Conservation (phyloP, 176 grass and related monocot genomes). For the Carex pumila region DNA sequence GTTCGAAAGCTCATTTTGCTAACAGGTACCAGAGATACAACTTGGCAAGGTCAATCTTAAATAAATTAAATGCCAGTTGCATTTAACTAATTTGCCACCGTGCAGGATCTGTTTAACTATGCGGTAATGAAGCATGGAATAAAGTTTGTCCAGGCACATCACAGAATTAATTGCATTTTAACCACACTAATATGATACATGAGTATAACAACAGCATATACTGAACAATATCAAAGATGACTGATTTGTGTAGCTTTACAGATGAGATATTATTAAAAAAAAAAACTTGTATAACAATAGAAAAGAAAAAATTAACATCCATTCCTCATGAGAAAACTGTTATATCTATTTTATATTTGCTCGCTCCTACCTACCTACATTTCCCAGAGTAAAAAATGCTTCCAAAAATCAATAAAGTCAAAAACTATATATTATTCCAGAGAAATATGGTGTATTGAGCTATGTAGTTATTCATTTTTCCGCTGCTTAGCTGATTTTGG, state of each 20-base stretch:
- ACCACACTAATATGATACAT: neutral
- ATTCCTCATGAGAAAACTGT: neutral
- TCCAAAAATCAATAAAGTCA: neutral
- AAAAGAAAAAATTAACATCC: neutral
- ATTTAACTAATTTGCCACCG: neutral
- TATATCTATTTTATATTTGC: neutral
- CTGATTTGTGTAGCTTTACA: neutral
- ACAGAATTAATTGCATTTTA: neutral
- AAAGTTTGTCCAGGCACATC: neutral
- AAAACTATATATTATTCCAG: neutral
- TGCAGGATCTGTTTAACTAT: neutral
- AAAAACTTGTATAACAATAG: neutral
- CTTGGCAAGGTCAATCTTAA: neutral
- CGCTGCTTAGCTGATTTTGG: slow-evolving; percentile 38
- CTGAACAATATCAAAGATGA: neutral
- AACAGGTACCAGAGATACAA: neutral
- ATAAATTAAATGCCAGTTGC: neutral
- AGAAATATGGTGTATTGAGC: neutral
- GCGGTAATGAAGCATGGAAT: neutral
- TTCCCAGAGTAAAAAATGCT: neutral
- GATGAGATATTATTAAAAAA: neutral
- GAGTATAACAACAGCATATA: neutral
- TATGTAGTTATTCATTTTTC: slow-evolving; percentile 36
- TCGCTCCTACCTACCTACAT: neutral
- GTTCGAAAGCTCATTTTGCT: neutral